Conservation (phyloP, 306 rosid species). For the Quercus bicolor region DNA sequence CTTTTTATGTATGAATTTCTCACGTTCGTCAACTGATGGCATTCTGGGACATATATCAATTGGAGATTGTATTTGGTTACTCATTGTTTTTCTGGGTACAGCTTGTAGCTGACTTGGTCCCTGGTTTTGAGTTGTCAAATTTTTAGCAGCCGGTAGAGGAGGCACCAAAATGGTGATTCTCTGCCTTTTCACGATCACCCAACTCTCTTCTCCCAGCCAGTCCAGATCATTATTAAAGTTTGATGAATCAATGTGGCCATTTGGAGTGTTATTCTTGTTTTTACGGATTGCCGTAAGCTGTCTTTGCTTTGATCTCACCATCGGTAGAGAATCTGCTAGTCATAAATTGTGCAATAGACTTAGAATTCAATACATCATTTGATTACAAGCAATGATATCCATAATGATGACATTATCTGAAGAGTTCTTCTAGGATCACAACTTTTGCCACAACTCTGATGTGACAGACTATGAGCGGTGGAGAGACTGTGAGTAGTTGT, state of each 20-base stretch:
- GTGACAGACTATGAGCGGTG: too few relatives aligned
- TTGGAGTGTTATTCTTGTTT: constrained; percentile 26
- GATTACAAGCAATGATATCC: not conserved
- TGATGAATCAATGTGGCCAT: constrained; percentile 28
- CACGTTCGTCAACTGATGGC: constrained; percentile 36
- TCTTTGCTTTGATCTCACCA: constrained; percentile 67
- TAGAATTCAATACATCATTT: constrained; percentile 11
- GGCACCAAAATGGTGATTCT: constrained; percentile 72
- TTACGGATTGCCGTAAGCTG: constrained; percentile 30
- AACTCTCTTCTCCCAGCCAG: constrained; percentile 42
- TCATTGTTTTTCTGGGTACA: constrained; percentile 28
- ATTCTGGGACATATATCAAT: constrained; percentile 20
- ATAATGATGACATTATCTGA: too few relatives aligned
- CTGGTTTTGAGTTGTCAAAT: constrained; percentile 25
- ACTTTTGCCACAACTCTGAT: too few relatives aligned
- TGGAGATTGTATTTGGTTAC: constrained; percentile 27
- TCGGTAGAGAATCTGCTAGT: constrained; percentile 37
- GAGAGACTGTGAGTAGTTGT: too few relatives aligned
- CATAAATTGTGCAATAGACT: constrained; percentile 18
- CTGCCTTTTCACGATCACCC: constrained; percentile 89
- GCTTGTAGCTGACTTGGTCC: constrained; percentile 45
- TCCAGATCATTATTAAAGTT: constrained; percentile 26
- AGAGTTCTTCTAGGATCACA: too few relatives aligned
- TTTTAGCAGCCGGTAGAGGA: constrained; percentile 36
- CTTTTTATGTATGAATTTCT: constrained; percentile 20